phyloP scores from a whole-genome alignment of 148 eudicot species.

The Talinum fruticosum region DNA sequence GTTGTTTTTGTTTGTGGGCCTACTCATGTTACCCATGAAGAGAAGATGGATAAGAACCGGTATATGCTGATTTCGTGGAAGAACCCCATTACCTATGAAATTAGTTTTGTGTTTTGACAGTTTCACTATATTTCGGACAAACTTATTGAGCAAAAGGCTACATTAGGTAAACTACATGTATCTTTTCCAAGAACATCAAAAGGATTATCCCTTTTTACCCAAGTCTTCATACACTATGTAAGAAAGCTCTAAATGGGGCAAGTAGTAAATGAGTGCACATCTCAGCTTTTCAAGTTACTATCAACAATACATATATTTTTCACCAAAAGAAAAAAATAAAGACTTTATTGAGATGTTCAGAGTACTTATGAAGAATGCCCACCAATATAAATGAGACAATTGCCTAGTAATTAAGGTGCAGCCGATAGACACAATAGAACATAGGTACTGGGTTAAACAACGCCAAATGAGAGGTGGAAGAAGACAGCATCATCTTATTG shows the following conservation, averaged over 20 bases:
- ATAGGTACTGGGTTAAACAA: not conserved
- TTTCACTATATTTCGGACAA: not conserved
- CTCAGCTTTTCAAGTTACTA: not conserved
- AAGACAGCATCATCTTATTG: not conserved
- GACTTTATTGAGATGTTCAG: not conserved
- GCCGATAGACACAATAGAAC: not conserved
- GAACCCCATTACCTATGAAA: not conserved
- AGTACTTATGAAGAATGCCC: not conserved
- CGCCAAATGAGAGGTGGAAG: not conserved
- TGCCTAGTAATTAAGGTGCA: not conserved
- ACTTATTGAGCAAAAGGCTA: not conserved
- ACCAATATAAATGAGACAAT: not conserved
- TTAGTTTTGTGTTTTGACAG: not conserved
- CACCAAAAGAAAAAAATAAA: not conserved
- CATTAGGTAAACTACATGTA: not conserved
- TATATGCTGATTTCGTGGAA: not conserved
- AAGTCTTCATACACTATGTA: not conserved
- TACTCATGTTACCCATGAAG: not conserved
- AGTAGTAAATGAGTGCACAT: not conserved
- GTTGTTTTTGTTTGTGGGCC: not conserved
- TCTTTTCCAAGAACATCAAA: not conserved
- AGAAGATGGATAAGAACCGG: not conserved
- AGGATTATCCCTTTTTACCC: not conserved
- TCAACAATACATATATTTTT: no score
- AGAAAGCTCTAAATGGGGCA: not conserved